These are phyloP conservation scores for Eucommia ulmoides DNA, from an alignment of 257 asterid genomes.

Conservation along the genomic window DNA sequence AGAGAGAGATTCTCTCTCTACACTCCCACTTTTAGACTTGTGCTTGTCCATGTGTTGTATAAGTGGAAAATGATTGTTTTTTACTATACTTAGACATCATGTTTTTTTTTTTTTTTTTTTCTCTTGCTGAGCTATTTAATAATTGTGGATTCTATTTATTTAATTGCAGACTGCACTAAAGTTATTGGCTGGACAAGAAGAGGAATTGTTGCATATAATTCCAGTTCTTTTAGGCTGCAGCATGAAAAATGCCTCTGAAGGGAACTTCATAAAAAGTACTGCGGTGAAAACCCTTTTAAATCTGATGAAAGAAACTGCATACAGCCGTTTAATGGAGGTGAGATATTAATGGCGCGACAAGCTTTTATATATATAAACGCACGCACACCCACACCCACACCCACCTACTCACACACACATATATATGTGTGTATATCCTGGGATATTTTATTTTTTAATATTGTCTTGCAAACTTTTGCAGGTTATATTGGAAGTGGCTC, in stretches of 20 bases:
- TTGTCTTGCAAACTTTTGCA: no score
- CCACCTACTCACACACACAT: no score
- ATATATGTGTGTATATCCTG: no score
- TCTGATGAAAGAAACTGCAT: conserved; percentile 67
- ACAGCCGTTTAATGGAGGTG: conserved; percentile 97
- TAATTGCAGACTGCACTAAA: conserved; percentile 68
- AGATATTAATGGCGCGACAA: no score
- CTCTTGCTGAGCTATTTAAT: no score
- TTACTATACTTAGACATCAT: neutral
- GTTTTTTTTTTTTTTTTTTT: neutral
- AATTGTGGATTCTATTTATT: conserved; percentile 8
- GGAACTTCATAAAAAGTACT: conserved; percentile 26
- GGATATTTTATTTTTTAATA: no score
- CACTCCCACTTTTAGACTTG: no score
- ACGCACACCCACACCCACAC: no score
- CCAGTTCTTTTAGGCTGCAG: conserved; percentile 66
- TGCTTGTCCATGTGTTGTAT: no score
- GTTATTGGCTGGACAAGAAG: conserved; percentile 57
- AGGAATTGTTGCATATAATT: conserved; percentile 38
- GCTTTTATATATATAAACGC: no score
- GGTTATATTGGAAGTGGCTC: conserved; percentile 90
- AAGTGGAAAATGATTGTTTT: no score
- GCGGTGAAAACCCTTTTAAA: conserved; percentile 26
- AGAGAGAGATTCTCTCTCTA: no score
- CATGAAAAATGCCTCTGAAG: conserved; percentile 23